Evolutionary conservation across 2,329 filamentous ascomycete species (phyloP), one percentile per base, ranked within the genome.

Genomic region (Plectosphaerella cucumerina): DNA sequence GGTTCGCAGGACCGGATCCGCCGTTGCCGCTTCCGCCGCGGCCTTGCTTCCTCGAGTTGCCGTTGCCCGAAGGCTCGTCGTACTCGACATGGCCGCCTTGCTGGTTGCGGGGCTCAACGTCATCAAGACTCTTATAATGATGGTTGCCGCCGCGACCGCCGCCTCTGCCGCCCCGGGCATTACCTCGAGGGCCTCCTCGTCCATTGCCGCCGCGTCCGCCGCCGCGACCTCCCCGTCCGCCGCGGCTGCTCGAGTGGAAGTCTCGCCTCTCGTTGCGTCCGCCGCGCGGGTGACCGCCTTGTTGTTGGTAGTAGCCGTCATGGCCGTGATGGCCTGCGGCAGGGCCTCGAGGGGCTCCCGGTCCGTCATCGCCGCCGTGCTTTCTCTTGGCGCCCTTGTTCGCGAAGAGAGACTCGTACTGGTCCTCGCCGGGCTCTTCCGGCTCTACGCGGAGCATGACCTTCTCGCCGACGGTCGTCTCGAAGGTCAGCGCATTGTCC

Each of bases 381-480:
- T 85, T 85, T 49, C 82, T 74, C 68, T 85, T 86, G 51, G 77
- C 70, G 34, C 72, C 68, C 62, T 79, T 86, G 61, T 80, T 85
- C 31, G 78, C 74, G 56, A 83, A 83, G 17, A 81, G 70, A 60
- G 77, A 81, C 59, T 88, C 83, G 61, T 83, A 84, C 55, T 83
- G 79, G 55, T 81, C 82, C 60, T 87, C 84, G 21, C 71, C 68
- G 3, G 73, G 70, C 47, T 84, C 72, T 56, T 93, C 89, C 48
- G 84, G 76, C 65, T 96, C 90, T 44, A 97, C 85, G 2, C 88
- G 81, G 48, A 97, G 70, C 56, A 94, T 77, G 15, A 90, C 82
- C 71, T 95, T 96, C 70, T 97, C 92, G 17, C 88, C 88, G 1
- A 97, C 89, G 0, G 82, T 84, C 1, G 88, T 91, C 56, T 95